Conservation (phyloP, 345 rosid genomes). For the Ceriops tagal region DNA sequence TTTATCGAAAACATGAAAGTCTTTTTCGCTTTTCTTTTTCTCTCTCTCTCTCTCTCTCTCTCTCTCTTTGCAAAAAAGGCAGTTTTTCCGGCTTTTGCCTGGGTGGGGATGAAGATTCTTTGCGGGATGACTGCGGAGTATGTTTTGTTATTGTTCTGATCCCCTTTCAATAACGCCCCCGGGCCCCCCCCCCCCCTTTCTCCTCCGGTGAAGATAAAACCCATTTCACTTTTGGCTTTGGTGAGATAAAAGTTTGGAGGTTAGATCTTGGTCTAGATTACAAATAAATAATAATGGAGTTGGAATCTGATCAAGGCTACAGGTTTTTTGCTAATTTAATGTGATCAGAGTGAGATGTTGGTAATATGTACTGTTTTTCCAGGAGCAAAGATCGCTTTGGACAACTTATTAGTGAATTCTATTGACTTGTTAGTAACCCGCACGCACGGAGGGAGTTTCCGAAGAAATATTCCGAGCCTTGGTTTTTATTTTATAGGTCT, state of each 20-base stretch:
- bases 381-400: no score
- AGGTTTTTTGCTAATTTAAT: background rate
- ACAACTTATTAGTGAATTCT: no score
- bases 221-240: background rate
- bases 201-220: background rate
- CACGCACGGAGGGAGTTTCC: no score
- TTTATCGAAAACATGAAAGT: background rate
- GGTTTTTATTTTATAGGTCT: no score
- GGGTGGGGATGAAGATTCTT: slow-evolving; percentile 10
- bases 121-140: slow-evolving; percentile 5
- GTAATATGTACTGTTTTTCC: background rate
- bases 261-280: background rate
- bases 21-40: background rate
- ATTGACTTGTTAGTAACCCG: no score
- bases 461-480: no score
- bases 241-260: background rate
- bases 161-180: no score
- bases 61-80: background rate
- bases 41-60: no score
- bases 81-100: background rate
- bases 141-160: background rate
- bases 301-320: background rate
- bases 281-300: background rate
- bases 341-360: no score
- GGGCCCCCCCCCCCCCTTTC: no score